A percentile compares a stretch with the other conserved stretches of the same genome.
Evolutionary conservation across 2,329 filamentous ascomycete genomes (phyloP).

Genomic region (Fulvia fulva): DNA sequence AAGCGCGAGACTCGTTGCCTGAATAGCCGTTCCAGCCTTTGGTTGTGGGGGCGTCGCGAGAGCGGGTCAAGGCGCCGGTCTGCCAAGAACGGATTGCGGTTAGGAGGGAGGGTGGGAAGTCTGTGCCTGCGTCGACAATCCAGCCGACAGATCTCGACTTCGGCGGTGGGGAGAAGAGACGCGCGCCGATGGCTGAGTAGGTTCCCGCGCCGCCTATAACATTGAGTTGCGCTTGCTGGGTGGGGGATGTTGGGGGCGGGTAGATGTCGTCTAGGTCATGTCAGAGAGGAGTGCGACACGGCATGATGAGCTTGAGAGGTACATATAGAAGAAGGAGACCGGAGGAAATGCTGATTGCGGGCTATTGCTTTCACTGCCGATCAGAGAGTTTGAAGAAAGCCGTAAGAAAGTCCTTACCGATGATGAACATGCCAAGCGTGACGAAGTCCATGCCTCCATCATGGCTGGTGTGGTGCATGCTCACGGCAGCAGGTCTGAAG

Average conservation of each 20-base stretch:
- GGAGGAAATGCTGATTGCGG: neutral
- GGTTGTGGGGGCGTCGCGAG: slow-evolving; percentile 70
- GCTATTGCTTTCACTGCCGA: neutral
- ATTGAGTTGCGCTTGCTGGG: slow-evolving; percentile 56
- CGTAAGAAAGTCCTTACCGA: slow-evolving; percentile 42
- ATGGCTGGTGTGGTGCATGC: neutral
- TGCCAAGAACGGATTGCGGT: slow-evolving; percentile 67
- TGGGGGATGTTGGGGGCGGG: slow-evolving; percentile 64
- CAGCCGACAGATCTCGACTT: slow-evolving; percentile 70
- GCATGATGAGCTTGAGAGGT: neutral
- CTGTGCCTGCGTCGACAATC: slow-evolving; percentile 84
- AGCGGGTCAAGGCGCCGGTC: slow-evolving; percentile 66
- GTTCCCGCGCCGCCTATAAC: slow-evolving; percentile 86
- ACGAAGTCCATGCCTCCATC: slow-evolving; percentile 49
- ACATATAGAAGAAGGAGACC: neutral
- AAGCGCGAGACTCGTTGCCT: slow-evolving; percentile 51
- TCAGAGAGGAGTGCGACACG: neutral
- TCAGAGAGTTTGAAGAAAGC: slow-evolving; percentile 17
- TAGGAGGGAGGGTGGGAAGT: slow-evolving; percentile 70
- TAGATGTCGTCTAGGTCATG: slow-evolving; percentile 72
- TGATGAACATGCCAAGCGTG: slow-evolving; percentile 62
- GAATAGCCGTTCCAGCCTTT: slow-evolving; percentile 91
- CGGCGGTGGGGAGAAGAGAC: slow-evolving; percentile 76
- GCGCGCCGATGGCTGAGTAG: slow-evolving; percentile 82
- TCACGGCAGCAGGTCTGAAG: neutral